Conservation (phyloP, 108 stramenopile genomes). For the Ochromonas danica region DNA sequence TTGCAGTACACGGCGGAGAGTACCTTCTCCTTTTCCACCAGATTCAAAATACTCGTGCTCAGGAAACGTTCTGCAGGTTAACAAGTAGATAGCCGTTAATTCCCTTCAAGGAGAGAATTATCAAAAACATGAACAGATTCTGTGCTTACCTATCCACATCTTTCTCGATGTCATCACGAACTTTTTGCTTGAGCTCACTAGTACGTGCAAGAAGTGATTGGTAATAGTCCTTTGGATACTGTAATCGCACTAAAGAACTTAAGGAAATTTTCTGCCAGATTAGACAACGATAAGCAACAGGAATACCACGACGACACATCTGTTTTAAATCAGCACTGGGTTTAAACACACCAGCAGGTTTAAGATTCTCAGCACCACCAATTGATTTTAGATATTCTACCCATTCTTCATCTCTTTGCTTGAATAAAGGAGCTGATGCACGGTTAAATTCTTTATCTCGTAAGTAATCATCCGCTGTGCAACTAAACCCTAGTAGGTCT, state of each 20-base stretch:
- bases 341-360: slow-evolving; percentile 27
- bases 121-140: background rate
- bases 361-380: slow-evolving; percentile 26
- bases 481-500: slow-evolving; percentile 11
- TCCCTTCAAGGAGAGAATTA: background rate
- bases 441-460: background rate
- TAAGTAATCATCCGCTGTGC: background rate
- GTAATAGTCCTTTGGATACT: slow-evolving; percentile 32
- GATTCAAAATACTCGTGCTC: slow-evolving; percentile 34
- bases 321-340: slow-evolving; percentile 5
- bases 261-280: slow-evolving; percentile 12
- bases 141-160: slow-evolving; percentile 10
- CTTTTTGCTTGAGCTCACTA: background rate
- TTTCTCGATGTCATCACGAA: slow-evolving; percentile 32
- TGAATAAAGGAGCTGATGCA: background rate
- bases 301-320: slow-evolving; percentile 20
- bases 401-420: slow-evolving; percentile 29
- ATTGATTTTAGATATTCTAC: slow-evolving; percentile 36
- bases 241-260: background rate
- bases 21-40: background rate
- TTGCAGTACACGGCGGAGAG: slow-evolving; percentile 40
- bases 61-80: slow-evolving; percentile 39
- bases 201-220: background rate
- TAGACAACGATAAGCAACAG: slow-evolving; percentile 19
- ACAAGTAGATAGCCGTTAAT: background rate